These are phyloP conservation scores for Euphrasia arctica DNA, from an alignment of 305 asterid genomes.

Conservation along the genomic window DNA sequence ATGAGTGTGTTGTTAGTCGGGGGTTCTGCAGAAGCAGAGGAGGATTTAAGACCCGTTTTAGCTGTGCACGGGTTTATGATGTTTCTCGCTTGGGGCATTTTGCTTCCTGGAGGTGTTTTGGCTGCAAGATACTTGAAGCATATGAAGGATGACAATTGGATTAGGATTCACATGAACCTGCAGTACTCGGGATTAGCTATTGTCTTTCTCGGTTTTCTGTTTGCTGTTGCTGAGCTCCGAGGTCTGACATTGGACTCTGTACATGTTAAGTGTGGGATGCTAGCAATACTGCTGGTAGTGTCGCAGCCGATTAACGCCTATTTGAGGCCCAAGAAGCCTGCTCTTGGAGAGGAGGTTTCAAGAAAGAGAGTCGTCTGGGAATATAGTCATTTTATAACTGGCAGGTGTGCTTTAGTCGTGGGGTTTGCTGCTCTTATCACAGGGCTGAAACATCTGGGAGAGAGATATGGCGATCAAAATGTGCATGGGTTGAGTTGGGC, in stretches of 20 bases:
- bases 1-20: conserved; percentile 81
- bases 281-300: conserved; percentile 63
- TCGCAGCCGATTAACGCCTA: conserved; percentile 87
- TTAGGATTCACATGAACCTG: conserved; percentile 74
- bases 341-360: conserved; percentile 50
- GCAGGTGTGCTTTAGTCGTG: conserved; percentile 70
- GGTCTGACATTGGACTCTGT: conserved; percentile 62
- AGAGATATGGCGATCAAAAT: conserved; percentile 72
- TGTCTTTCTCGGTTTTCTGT: conserved; percentile 84
- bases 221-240: conserved; percentile 96
- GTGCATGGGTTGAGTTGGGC: conserved; percentile 78
- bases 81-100: conserved; percentile 98
- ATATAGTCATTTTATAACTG: conserved; percentile 61
- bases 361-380: conserved; percentile 62
- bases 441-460: conserved; percentile 94
- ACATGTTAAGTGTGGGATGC: conserved; percentile 85
- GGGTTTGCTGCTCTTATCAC: conserved; percentile 78
- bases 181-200: conserved; percentile 92
- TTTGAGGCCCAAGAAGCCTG: conserved; percentile 79
- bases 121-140: conserved; percentile 92
- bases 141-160: conserved; percentile 89
- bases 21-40: conserved; percentile 97
- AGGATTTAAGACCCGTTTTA: conserved; percentile 84
- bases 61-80: conserved; percentile 99
- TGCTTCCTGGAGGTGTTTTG: conserved; percentile 89